Evolutionary conservation across 2,329 filamentous ascomycete species (phyloP).

Genomic region (Apiospora malaysiana): DNA sequence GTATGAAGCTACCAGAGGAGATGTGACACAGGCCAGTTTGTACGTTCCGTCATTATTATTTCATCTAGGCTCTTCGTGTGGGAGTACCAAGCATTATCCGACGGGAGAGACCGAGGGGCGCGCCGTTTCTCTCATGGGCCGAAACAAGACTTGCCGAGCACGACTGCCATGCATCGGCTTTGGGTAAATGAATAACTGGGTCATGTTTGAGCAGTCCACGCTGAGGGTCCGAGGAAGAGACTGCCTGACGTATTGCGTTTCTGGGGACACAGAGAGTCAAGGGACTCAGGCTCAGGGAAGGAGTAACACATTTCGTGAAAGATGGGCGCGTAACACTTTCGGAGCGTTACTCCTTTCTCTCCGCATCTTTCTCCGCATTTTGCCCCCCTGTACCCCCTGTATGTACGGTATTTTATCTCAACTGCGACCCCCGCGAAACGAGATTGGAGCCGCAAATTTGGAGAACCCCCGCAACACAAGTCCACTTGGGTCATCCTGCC

Average conservation of each 20-base stretch:
- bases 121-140: neutral
- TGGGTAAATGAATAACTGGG: neutral
- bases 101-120: neutral
- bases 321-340: neutral
- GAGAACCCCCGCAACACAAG: neutral
- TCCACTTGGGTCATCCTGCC: neutral
- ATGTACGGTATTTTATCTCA: neutral
- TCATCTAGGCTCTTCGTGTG: neutral
- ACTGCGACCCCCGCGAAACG: neutral
- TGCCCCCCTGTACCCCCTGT: neutral
- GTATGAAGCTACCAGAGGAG: neutral
- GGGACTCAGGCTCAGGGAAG: too few relatives aligned
- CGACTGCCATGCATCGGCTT: neutral
- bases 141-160: neutral
- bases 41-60: neutral
- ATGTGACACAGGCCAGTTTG: neutral
- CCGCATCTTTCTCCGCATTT: conserved; percentile 11
- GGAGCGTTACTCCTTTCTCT: conserved; percentile 2
- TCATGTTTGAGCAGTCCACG: neutral
- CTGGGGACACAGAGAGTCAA: neutral
- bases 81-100: neutral
- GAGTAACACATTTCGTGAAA: neutral
- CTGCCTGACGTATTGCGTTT: neutral
- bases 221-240: neutral
- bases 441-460: neutral